Evolutionary conservation across 768 basidiomycete species (phyloP), one percentile per base, ranked within the genome.

Genomic region (Leccinum incarnatum): DNA sequence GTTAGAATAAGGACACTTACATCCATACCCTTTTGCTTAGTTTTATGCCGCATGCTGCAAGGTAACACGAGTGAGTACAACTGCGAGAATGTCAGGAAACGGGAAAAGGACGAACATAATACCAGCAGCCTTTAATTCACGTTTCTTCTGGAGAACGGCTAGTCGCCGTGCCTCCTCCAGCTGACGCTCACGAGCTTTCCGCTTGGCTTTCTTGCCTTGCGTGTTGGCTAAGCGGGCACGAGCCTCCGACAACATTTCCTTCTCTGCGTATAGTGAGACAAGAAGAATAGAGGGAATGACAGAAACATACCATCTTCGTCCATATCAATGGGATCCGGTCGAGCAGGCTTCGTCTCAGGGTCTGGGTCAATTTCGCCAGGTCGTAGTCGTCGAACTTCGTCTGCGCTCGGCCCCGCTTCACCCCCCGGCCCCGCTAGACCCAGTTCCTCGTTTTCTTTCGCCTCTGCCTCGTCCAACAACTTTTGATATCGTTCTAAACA

Each of bases 261-360:
- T 98, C 76, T 98, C 95, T 94, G 66, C 27, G 62, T 50, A 19
- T 7, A 23, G 51, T 62, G 42, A 66, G 29, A 49, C 29, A 56
- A 4, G 12, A 10, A 45, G 1, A 27, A 25, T 14, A 37, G 19
- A 23, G 12, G 3, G n/a, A 17, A 23, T 5, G 23, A 23, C 9
- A n/a, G 11, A 15, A 1, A 76, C 83, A 58, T 62, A 89, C 93
- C 95, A 70, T 98, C 97, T 76, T 99, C 97, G 71, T 99, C 97
- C 97, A 99, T 99, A 76, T 99, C 97, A 65, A 98, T 98, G 6
- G 97, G 97, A 77, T 99, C 97, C 5, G 97, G 97, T 27, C 97
- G 84, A 11, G 97, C 97, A 51, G 97, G 94, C 69, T 98, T 95
- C 10, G 95, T 97, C 75, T 99, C 97, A 14, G 97, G 97, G 76